phyloP scores from a whole-genome alignment of 805 yeast genomes.

The Saturnispora quitensis region DNA sequence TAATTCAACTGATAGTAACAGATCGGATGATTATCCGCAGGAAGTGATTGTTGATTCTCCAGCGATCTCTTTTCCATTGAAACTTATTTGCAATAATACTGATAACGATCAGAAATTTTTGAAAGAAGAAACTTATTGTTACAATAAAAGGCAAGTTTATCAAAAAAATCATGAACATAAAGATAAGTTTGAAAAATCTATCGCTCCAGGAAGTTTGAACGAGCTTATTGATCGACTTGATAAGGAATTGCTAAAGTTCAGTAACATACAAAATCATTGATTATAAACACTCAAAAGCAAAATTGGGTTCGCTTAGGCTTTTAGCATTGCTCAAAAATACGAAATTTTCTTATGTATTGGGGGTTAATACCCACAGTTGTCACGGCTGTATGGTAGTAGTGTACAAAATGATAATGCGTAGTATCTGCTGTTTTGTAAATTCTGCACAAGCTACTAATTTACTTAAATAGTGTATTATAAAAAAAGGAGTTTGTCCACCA shows the following conservation, averaged over 20 bases:
- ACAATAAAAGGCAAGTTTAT: background rate
- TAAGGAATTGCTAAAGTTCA: background rate
- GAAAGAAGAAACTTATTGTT: slow-evolving; percentile 8
- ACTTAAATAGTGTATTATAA: background rate
- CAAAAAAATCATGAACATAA: background rate
- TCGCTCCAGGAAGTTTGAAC: background rate
- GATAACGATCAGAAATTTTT: slow-evolving; percentile 10
- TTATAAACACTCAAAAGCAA: too few relatives aligned
- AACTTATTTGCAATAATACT: background rate
- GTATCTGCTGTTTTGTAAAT: too few relatives aligned
- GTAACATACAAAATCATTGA: background rate
- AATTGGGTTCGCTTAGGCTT: too few relatives aligned
- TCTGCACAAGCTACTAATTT: too few relatives aligned
- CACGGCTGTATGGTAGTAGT: too few relatives aligned
- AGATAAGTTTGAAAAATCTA: background rate
- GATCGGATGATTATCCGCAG: background rate
- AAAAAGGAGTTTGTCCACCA: too few relatives aligned
- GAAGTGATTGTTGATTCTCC: slow-evolving; percentile 2
- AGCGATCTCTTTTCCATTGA: background rate
- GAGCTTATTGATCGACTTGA: background rate
- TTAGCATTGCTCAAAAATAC: too few relatives aligned
- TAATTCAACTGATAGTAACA: background rate
- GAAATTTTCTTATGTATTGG: too few relatives aligned
- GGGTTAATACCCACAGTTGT: too few relatives aligned
- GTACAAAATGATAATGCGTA: too few relatives aligned